Evolutionary conservation across 257 asterid species (phyloP).

Genomic region (Ocimum tenuiflorum): DNA sequence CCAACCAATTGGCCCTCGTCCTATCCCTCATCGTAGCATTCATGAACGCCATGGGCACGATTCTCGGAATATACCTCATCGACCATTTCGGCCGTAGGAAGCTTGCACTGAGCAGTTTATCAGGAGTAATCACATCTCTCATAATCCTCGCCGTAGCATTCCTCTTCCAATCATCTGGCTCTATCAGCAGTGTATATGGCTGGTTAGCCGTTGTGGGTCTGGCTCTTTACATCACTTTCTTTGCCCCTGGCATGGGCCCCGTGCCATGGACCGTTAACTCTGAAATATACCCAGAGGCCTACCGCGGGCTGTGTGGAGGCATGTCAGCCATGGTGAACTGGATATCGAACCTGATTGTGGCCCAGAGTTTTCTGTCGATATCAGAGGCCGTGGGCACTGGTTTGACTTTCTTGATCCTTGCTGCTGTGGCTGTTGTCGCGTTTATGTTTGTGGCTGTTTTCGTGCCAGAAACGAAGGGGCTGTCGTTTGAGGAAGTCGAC

Average conservation of each 20-base stretch:
- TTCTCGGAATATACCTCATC: slow-evolving; percentile 75
- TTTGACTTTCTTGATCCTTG: slow-evolving; percentile 62
- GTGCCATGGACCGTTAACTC: slow-evolving; percentile 97
- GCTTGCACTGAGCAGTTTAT: slow-evolving; percentile 68
- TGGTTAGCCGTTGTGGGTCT: slow-evolving; percentile 77
- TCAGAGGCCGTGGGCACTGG: slow-evolving; percentile 62
- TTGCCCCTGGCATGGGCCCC: slow-evolving; percentile 92
- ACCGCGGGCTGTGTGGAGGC: slow-evolving; percentile 83
- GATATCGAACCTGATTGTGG: slow-evolving; percentile 78
- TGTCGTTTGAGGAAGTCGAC: slow-evolving; percentile 80
- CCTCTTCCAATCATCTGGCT: slow-evolving; percentile 33
- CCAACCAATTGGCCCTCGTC: slow-evolving; percentile 78
- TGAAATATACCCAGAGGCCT: slow-evolving; percentile 76
- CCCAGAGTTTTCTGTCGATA: slow-evolving; percentile 69
- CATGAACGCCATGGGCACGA: slow-evolving; percentile 71
- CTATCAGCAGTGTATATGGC: slow-evolving; percentile 38
- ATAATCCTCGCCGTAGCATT: slow-evolving; percentile 56
- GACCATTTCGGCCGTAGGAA: slow-evolving; percentile 73
- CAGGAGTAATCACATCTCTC: slow-evolving; percentile 70
- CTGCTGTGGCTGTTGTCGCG: slow-evolving; percentile 58
- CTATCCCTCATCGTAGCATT: slow-evolving; percentile 65
- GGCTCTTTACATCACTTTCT: slow-evolving; percentile 67
- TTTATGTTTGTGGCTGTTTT: slow-evolving; percentile 50
- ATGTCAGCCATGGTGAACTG: slow-evolving; percentile 96
- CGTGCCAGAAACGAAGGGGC: slow-evolving; percentile 89